Percentiles rank a stretch among this genome's conserved stretches.
phyloP scores from a whole-genome alignment of 2,329 filamentous ascomycete genomes.

The Xylariales sp. region DNA sequence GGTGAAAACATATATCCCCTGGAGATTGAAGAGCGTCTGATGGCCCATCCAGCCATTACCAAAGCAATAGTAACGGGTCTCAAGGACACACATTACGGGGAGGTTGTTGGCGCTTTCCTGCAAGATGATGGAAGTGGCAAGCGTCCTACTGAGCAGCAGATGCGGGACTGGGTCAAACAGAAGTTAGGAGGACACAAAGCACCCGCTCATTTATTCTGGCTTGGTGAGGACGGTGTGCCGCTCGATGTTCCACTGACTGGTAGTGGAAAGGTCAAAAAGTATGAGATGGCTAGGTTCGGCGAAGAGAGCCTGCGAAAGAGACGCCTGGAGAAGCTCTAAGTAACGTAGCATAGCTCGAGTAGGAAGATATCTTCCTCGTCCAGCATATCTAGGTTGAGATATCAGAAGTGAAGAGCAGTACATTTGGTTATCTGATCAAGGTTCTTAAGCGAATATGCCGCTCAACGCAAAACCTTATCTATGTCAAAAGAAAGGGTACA shows the following conservation, averaged over 20 bases:
- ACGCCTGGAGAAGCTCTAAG: constrained; percentile 41
- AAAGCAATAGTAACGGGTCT: constrained; percentile 68
- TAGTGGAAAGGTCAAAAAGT: constrained; percentile 68
- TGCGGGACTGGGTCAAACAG: constrained; percentile 59
- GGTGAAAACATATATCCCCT: constrained; percentile 72
- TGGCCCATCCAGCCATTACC: constrained; percentile 56
- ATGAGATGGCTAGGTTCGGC: constrained; percentile 54
- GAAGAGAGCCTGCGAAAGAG: constrained; percentile 49
- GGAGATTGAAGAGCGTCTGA: constrained; percentile 70
- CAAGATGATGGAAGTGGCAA: constrained; percentile 25
- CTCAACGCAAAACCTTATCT: too few relatives aligned
- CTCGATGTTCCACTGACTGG: constrained; percentile 59
- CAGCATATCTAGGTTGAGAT: too few relatives aligned
- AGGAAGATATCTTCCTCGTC: too few relatives aligned
- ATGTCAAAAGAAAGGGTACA: too few relatives aligned
- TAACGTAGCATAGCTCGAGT: background rate
- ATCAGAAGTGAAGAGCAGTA: too few relatives aligned
- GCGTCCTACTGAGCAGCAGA: constrained; percentile 45
- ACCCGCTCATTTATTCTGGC: constrained; percentile 70
- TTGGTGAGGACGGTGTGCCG: constrained; percentile 58
- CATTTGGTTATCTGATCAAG: too few relatives aligned
- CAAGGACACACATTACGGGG: constrained; percentile 66
- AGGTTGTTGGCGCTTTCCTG: constrained; percentile 66
- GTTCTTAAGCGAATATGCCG: too few relatives aligned
- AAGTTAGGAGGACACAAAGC: constrained; percentile 64